These are phyloP conservation scores for Lippia alba DNA, from an alignment of 305 asterid genomes.

Conservation along the genomic window DNA sequence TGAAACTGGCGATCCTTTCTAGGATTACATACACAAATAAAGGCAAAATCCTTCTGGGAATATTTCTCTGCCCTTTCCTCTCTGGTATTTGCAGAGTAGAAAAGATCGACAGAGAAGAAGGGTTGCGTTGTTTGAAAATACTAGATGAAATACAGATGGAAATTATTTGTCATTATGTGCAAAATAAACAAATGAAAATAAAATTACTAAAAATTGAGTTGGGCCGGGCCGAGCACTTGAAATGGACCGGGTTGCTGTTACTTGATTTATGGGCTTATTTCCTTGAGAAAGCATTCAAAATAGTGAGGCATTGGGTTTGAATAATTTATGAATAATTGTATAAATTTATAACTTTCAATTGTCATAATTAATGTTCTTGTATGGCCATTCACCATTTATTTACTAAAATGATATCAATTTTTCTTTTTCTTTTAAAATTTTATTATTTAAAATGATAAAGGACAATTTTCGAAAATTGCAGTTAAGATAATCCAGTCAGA, in stretches of 20 bases:
- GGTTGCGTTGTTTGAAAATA: constrained; percentile 15
- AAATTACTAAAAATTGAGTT: neutral
- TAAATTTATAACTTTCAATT: too few species aligned
- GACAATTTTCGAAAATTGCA: too few species aligned
- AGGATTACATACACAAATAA: neutral
- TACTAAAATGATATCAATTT: too few species aligned
- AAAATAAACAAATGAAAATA: neutral
- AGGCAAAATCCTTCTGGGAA: neutral
- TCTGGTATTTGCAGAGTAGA: constrained; percentile 22
- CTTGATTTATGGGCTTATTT: neutral
- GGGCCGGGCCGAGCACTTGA: neutral
- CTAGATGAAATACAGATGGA: neutral
- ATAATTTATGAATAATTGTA: too few species aligned
- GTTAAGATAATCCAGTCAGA: too few species aligned
- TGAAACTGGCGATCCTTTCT: constrained; percentile 17
- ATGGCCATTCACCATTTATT: too few species aligned
- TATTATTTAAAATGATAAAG: too few species aligned
- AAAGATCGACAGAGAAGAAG: constrained; percentile 21
- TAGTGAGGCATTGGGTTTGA: too few species aligned
- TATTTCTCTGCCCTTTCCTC: constrained; percentile 8
- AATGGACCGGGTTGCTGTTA: neutral
- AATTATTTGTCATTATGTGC: neutral
- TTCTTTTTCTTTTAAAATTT: too few species aligned
- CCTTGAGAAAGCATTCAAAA: too few species aligned
- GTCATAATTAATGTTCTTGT: too few species aligned